Evolutionary conservation across 768 basidiomycete species (phyloP).

Genomic region (Floccularia luteovirens): DNA sequence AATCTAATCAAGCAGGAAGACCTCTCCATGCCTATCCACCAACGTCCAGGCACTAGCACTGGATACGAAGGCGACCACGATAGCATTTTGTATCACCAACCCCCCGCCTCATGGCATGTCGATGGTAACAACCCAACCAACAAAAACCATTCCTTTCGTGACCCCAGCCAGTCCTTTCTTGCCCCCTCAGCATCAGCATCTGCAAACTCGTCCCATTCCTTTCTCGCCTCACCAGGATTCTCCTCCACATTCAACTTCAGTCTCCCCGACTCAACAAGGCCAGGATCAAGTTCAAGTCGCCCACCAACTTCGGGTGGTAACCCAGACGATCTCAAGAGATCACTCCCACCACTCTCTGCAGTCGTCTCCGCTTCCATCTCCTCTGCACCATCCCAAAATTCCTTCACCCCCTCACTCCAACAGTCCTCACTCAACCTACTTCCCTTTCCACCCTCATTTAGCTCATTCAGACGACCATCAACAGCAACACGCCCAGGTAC

Average conservation of each 20-base stretch:
- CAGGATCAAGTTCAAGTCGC: slow-evolving; percentile 30
- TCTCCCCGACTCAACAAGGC: slow-evolving; percentile 16
- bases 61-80: slow-evolving; percentile 55
- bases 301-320: slow-evolving; percentile 43
- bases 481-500: slow-evolving; percentile 63
- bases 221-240: slow-evolving; percentile 63
- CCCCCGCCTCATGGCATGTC: slow-evolving; percentile 24
- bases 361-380: slow-evolving; percentile 70
- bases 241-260: slow-evolving; percentile 24
- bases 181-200: slow-evolving; percentile 24
- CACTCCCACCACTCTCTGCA: slow-evolving; percentile 69
- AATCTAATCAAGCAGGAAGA: slow-evolving; percentile 35
- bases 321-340: slow-evolving; percentile 26
- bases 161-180: slow-evolving; percentile 80
- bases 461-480: slow-evolving; percentile 43
- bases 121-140: slow-evolving; percentile 22
- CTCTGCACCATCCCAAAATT: slow-evolving; percentile 28
- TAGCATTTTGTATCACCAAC: slow-evolving; percentile 22
- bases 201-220: slow-evolving; percentile 52
- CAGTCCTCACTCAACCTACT: slow-evolving; percentile 41
- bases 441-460: slow-evolving; percentile 48
- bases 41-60: slow-evolving; percentile 65
- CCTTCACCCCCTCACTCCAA: no score
- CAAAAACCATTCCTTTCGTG: slow-evolving; percentile 64
- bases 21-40: slow-evolving; percentile 22